Conservation (phyloP, 2,329 filamentous ascomycete species). For the Onygenales sp. region DNA sequence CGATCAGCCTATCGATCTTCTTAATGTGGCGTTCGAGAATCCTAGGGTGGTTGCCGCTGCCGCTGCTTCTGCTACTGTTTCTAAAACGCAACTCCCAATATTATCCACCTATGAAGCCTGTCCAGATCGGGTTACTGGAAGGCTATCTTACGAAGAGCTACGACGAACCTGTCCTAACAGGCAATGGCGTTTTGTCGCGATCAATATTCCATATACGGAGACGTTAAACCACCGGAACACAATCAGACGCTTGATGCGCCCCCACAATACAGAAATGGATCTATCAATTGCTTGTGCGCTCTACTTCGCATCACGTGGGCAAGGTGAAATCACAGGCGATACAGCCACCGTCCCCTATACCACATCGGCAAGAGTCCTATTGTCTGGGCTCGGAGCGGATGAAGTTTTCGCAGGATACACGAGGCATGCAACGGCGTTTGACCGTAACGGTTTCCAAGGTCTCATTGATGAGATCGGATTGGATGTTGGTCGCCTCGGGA, state of each 20-base stretch:
- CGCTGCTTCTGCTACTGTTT: slow-evolving; percentile 35
- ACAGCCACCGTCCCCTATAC: slow-evolving; percentile 39
- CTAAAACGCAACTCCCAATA: slow-evolving; percentile 16
- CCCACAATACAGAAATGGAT: slow-evolving; percentile 98
- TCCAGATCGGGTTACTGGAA: slow-evolving; percentile 81
- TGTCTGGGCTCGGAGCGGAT: slow-evolving; percentile 90
- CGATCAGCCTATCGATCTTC: slow-evolving; percentile 65
- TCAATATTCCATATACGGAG: slow-evolving; percentile 75
- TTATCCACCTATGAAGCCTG: slow-evolving; percentile 63
- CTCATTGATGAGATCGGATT: slow-evolving; percentile 75
- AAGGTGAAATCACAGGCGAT: slow-evolving; percentile 39
- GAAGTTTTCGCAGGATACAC: slow-evolving; percentile 93
- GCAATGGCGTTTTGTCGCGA: slow-evolving; percentile 67
- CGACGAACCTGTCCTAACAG: slow-evolving; percentile 57
- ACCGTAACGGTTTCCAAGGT: slow-evolving; percentile 56
- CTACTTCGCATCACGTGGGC: slow-evolving; percentile 85
- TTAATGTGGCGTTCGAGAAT: slow-evolving; percentile 97
- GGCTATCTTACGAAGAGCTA: slow-evolving; percentile 70
- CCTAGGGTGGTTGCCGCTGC: slow-evolving; percentile 56
- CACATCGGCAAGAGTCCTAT: slow-evolving; percentile 68
- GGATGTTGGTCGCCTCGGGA: slow-evolving; percentile 75
- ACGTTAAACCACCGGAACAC: slow-evolving; percentile 57
- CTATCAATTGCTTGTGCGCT: slow-evolving; percentile 85
- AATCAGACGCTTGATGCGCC: slow-evolving; percentile 71
- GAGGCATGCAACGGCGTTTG: slow-evolving; percentile 70